phyloP scores from a whole-genome alignment of 371 early-diverging fungal species.

The Apophysomyces elegans region DNA sequence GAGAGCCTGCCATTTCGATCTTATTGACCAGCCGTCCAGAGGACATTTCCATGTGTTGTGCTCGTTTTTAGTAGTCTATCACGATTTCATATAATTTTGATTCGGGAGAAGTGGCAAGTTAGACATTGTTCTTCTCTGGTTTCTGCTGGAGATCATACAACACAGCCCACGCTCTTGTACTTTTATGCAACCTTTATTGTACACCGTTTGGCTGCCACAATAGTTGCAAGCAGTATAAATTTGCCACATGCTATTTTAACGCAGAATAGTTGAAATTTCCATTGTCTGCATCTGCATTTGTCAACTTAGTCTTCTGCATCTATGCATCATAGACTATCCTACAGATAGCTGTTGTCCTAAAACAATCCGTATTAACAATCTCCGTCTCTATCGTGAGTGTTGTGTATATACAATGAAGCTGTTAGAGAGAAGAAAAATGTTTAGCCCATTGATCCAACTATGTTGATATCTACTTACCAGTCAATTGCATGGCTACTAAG shows the following conservation, averaged over 20 bases:
- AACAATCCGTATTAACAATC: too few species aligned
- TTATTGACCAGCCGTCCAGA: background rate
- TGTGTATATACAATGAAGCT: too few species aligned
- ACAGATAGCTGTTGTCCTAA: too few species aligned
- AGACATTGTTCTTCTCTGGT: background rate
- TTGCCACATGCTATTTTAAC: background rate
- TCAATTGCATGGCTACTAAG: too few species aligned
- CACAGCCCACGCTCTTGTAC: background rate
- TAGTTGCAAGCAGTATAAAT: background rate
- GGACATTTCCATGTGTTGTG: background rate
- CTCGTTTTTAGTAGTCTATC: slow-evolving; percentile 13
- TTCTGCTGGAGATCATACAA: background rate
- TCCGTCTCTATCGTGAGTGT: too few species aligned
- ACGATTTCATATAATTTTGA: slow-evolving; percentile 2
- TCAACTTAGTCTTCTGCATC: too few species aligned
- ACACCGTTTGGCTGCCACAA: background rate
- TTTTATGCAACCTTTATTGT: background rate
- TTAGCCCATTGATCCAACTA: too few species aligned
- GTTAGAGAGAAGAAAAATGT: too few species aligned
- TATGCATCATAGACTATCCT: too few species aligned
- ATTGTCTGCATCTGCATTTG: too few species aligned
- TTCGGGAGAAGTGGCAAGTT: slow-evolving; percentile 4
- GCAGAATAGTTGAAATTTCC: too few species aligned
- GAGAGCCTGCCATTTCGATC: background rate
- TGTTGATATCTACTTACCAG: too few species aligned